These are phyloP conservation scores for Lecanoromycetidae sp. DNA, from an alignment of 2,329 filamentous ascomycete species.

Conservation along the genomic window DNA sequence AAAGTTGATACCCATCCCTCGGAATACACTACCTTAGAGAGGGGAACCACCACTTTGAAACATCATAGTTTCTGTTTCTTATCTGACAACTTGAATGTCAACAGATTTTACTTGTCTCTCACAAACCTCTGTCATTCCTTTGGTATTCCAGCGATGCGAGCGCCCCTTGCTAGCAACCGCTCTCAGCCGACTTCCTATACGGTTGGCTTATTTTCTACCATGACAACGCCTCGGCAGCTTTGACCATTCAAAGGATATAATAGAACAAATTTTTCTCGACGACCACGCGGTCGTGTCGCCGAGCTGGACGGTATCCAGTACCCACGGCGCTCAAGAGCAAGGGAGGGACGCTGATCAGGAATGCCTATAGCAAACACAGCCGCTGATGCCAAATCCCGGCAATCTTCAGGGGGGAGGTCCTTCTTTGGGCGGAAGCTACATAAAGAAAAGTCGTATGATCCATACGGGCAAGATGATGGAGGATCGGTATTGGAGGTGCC, in stretches of 20 bases:
- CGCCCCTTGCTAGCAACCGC: not conserved
- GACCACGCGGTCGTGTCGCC: constrained; percentile 6
- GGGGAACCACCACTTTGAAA: not conserved
- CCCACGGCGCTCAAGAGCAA: constrained; percentile 22
- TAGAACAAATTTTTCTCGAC: not conserved
- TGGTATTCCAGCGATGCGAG: not conserved
- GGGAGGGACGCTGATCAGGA: constrained; percentile 22
- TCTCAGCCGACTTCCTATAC: not conserved
- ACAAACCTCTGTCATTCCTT: not conserved
- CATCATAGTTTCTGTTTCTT: not conserved
- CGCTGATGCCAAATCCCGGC: constrained; percentile 60
- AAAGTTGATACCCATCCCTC: constrained; percentile 5
- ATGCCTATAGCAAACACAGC: constrained; percentile 48
- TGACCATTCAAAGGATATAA: not conserved
- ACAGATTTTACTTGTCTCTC: not conserved
- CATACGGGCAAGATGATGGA: constrained; percentile 48
- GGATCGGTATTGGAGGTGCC: constrained; percentile 44
- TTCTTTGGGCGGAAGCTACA: constrained; percentile 72
- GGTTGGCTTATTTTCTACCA: not conserved
- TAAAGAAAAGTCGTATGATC: constrained; percentile 64
- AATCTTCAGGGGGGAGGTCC: constrained; percentile 67
- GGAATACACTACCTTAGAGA: not conserved
- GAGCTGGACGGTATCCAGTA: not conserved
- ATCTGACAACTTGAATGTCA: not conserved
- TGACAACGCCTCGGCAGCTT: not conserved